Conservation (phyloP, 106 monocot species). For the Vanilla planifolia region DNA sequence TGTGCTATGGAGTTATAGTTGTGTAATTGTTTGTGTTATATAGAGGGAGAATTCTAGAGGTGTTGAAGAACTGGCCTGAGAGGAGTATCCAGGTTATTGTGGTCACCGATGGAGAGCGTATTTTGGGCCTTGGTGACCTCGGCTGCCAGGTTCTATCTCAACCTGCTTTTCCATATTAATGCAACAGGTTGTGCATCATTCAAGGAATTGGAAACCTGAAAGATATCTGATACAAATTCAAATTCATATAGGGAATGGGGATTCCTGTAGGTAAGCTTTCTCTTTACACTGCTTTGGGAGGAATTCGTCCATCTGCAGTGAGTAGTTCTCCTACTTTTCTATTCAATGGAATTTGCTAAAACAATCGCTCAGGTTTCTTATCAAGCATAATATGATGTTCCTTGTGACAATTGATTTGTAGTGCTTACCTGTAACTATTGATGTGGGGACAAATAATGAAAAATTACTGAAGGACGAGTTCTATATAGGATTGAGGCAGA, state of each 20-base stretch:
- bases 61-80: constrained; percentile 35
- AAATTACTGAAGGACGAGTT: constrained; percentile 21
- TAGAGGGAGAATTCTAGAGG: constrained; percentile 21
- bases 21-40: not conserved
- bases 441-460: constrained; percentile 28
- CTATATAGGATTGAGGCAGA: constrained; percentile 23
- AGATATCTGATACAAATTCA: not conserved
- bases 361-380: not conserved
- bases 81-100: constrained; percentile 27
- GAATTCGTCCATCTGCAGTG: constrained; percentile 26
- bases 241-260: constrained; percentile 21
- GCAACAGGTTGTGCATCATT: not conserved
- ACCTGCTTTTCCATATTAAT: not conserved
- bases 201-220: not conserved
- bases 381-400: not conserved
- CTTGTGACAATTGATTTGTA: constrained; percentile 3
- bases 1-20: not conserved
- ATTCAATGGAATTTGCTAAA: not conserved
- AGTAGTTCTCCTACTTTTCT: constrained; percentile 1
- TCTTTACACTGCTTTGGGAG: constrained; percentile 20
- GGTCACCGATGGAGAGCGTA: constrained; percentile 30
- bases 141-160: constrained; percentile 6
- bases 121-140: constrained; percentile 30
- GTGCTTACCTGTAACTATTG: constrained; percentile 26
- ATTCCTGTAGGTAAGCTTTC: constrained; percentile 28